Conservation (phyloP, 2,329 filamentous ascomycete genomes). For the Didymosphaeria variabile region DNA sequence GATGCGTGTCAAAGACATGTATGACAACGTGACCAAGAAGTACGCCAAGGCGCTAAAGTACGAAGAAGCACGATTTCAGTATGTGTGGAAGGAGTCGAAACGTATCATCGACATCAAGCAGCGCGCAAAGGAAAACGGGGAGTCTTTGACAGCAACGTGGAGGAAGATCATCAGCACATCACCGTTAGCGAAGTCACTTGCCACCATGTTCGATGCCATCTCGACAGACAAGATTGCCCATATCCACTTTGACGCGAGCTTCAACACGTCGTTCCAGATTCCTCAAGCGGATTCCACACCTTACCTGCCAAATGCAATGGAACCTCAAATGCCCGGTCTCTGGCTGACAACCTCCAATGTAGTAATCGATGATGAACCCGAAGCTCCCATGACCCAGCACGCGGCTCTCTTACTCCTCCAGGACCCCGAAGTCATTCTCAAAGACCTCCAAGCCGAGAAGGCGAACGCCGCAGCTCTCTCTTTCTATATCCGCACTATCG, state of each 20-base stretch:
- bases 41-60: slow-evolving; percentile 92
- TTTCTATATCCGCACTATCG: slow-evolving; percentile 70
- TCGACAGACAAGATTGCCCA: slow-evolving; percentile 87
- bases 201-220: slow-evolving; percentile 81
- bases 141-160: slow-evolving; percentile 74
- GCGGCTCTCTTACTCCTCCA: slow-evolving; percentile 87
- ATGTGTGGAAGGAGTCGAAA: slow-evolving; percentile 91
- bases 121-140: slow-evolving; percentile 74
- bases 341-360: slow-evolving; percentile 90
- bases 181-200: slow-evolving; percentile 82
- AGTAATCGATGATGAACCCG: slow-evolving; percentile 70
- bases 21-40: slow-evolving; percentile 89
- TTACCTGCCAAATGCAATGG: slow-evolving; percentile 74
- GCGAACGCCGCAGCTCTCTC: slow-evolving; percentile 80
- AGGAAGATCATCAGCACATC: slow-evolving; percentile 75
- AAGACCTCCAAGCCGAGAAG: slow-evolving; percentile 73
- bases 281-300: slow-evolving; percentile 72
- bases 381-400: slow-evolving; percentile 79
- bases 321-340: slow-evolving; percentile 75
- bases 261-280: slow-evolving; percentile 70
- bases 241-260: slow-evolving; percentile 73
- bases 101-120: slow-evolving; percentile 83
- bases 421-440: slow-evolving; percentile 81
- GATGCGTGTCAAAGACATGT: slow-evolving; percentile 77
- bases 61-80: slow-evolving; percentile 87